Percentiles rank a stretch among this genome's conserved stretches.
Evolutionary conservation across 208 protist species (phyloP).

Genomic region (Leishmania lainsoni): DNA sequence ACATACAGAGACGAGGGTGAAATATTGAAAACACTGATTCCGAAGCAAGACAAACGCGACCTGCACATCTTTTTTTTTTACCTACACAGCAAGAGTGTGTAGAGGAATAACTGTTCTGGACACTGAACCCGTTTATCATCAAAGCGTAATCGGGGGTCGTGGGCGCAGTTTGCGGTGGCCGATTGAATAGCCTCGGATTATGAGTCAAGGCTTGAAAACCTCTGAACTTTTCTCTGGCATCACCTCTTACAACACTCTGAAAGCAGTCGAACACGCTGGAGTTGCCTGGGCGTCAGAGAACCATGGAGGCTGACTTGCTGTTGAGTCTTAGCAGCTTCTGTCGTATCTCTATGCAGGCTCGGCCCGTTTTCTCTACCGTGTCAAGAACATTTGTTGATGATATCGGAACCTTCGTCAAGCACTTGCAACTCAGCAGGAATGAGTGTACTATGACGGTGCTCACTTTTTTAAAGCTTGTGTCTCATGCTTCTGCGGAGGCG

Average conservation of each 20-base stretch:
- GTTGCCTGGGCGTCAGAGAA: background rate
- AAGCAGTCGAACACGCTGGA: background rate
- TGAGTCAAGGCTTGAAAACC: background rate
- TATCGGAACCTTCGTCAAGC: background rate
- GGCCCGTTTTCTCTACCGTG: background rate
- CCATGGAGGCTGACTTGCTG: conserved; percentile 6
- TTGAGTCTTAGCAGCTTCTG: conserved; percentile 7
- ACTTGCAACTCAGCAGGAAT: background rate
- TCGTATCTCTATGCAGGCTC: conserved; percentile 8
- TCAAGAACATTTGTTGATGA: background rate
- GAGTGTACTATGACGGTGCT: background rate
- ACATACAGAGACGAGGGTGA: background rate
- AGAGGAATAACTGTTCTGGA: background rate
- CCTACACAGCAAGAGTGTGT: background rate
- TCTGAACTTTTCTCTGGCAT: background rate
- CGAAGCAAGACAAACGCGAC: background rate
- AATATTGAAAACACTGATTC: background rate
- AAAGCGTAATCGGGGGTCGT: background rate
- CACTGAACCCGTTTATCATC: background rate
- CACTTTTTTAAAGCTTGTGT: background rate
- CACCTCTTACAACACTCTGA: background rate
- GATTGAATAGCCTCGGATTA: background rate
- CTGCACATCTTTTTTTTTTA: background rate
- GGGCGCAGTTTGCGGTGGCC: background rate
- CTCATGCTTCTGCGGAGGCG: background rate